These are phyloP conservation scores for Niveomyces coronatus DNA, from an alignment of 2,329 filamentous ascomycete genomes.

Conservation along the genomic window DNA sequence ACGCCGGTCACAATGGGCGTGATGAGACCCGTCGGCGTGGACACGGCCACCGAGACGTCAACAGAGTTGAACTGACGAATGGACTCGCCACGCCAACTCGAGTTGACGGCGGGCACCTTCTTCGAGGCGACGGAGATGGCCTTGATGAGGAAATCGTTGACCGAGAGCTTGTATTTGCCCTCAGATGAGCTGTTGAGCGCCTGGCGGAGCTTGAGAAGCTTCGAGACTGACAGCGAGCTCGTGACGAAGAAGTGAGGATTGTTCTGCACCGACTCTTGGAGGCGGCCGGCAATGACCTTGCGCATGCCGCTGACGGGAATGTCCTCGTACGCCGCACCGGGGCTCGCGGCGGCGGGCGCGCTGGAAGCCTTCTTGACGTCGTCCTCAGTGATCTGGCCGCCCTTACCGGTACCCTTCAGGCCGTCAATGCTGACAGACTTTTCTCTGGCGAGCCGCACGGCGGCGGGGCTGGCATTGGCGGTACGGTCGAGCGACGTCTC, in stretches of 20 bases:
- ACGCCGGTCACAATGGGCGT: slow-evolving; percentile 93
- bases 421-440: slow-evolving; percentile 66
- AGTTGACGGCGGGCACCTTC: slow-evolving; percentile 94
- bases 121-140: slow-evolving; percentile 77
- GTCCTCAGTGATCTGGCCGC: slow-evolving; percentile 80
- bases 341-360: slow-evolving; percentile 40
- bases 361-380: slow-evolving; percentile 79
- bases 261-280: slow-evolving; percentile 77
- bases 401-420: slow-evolving; percentile 79
- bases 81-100: slow-evolving; percentile 80
- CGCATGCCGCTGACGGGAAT: slow-evolving; percentile 84
- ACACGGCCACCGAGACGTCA: slow-evolving; percentile 91
- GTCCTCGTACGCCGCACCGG: slow-evolving; percentile 68
- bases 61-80: slow-evolving; percentile 91
- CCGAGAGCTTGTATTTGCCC: slow-evolving; percentile 97
- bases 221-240: slow-evolving; percentile 79
- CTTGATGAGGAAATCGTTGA: slow-evolving; percentile 99
- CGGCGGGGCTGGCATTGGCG: slow-evolving; percentile 60
- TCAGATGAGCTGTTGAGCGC: slow-evolving; percentile 82
- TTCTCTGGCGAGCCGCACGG: slow-evolving; percentile 75
- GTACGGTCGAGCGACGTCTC: slow-evolving; percentile 78
- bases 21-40: slow-evolving; percentile 88
- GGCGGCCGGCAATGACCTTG: slow-evolving; percentile 90
- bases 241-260: slow-evolving; percentile 99
- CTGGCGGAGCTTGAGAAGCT: slow-evolving; percentile 91